phyloP scores from a whole-genome alignment of 495 filamentous ascomycete genomes.

The Lophiostoma macrostomum region DNA sequence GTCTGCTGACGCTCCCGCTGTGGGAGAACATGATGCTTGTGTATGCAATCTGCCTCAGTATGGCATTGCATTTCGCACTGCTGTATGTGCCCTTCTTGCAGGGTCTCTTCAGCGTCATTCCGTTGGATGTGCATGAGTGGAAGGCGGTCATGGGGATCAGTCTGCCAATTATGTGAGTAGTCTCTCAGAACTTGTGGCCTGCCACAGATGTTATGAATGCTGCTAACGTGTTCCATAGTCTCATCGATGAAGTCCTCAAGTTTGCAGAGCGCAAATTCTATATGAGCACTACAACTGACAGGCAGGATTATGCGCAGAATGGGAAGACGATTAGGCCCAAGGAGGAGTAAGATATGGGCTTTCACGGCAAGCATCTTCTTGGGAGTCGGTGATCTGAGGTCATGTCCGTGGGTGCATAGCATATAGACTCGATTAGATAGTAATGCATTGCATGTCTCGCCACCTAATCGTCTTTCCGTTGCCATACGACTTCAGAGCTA shows the following conservation, averaged over 20 bases:
- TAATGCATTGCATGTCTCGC: too few species aligned
- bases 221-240: constrained; percentile 45
- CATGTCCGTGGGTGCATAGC: too few species aligned
- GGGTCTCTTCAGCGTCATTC: constrained; percentile 83
- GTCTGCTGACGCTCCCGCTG: constrained; percentile 84
- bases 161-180: constrained; percentile 86
- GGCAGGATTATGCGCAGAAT: constrained; percentile 1
- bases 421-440: too few species aligned
- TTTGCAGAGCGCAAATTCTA: constrained; percentile 66
- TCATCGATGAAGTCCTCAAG: constrained; percentile 90
- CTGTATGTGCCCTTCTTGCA: constrained; percentile 92
- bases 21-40: constrained; percentile 98
- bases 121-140: constrained; percentile 88
- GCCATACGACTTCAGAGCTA: too few species aligned
- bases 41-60: constrained; percentile 91
- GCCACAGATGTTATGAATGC: too few species aligned
- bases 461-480: too few species aligned
- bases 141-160: constrained; percentile 86
- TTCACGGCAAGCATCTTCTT: too few species aligned
- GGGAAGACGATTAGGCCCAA: constrained; percentile 27
- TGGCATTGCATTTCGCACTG: constrained; percentile 91
- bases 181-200: too few species aligned
- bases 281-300: constrained; percentile 25
- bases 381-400: too few species aligned
- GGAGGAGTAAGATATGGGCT: too few species aligned